Percentiles rank a stretch among this genome's conserved stretches.
Conservation (phyloP, 1,284 basidiomycete genomes). For the Mycosarcoma mackinlayi region DNA sequence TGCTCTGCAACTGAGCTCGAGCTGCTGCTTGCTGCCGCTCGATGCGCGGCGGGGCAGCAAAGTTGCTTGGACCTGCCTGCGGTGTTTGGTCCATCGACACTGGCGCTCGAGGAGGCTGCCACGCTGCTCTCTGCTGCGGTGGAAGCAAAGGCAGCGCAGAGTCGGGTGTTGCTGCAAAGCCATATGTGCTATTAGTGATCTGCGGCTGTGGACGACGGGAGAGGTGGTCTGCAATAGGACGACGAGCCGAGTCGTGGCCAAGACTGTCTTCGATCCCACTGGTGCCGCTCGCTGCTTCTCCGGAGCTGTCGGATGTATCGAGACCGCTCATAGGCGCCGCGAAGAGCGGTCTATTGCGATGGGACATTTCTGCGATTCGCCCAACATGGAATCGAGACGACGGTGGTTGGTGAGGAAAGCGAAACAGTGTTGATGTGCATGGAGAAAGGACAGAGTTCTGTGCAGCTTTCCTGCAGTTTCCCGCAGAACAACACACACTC, state of each 20-base stretch:
- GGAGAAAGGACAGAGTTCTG: not conserved
- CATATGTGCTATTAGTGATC: not conserved
- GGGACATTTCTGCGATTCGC: slow-evolving; percentile 2
- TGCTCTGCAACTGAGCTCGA: not conserved
- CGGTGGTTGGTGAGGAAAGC: not conserved
- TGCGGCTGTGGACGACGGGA: slow-evolving; percentile 1
- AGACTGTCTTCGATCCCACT: slow-evolving; percentile 21
- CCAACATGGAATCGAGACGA: not conserved
- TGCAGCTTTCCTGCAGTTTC: slow-evolving; percentile 10
- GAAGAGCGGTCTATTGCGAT: not conserved
- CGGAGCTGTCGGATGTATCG: not conserved
- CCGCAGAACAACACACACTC: slow-evolving; percentile 15
- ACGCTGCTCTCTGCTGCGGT: not conserved
- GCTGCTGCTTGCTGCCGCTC: not conserved
- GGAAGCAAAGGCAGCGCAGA: not conserved
- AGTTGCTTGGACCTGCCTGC: slow-evolving; percentile 4
- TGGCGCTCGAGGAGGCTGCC: slow-evolving; percentile 2
- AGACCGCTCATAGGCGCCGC: not conserved
- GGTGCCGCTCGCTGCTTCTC: slow-evolving; percentile 2
- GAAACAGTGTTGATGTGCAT: no score
- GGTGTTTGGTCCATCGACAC: slow-evolving; percentile 4
- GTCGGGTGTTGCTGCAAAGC: slow-evolving; percentile 12
- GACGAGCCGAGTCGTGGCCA: no score
- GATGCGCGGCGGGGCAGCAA: slow-evolving; percentile 5
- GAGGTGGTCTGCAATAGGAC: not conserved